phyloP scores from a whole-genome alignment of 257 asterid species.

The Solanum virginianum region DNA sequence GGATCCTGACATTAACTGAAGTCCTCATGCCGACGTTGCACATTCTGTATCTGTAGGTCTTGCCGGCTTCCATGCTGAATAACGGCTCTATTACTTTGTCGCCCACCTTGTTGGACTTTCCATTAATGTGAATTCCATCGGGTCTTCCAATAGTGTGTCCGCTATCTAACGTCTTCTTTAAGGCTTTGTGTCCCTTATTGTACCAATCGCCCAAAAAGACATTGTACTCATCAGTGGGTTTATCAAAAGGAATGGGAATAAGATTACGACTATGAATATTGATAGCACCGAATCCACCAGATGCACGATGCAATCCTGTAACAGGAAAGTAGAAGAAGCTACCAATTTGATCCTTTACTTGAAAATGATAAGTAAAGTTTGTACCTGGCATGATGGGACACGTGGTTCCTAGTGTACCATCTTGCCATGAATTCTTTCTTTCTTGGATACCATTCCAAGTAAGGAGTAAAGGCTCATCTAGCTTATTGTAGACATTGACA shows the following conservation, averaged over 20 bases:
- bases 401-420: slow-evolving; percentile 40
- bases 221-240: slow-evolving; percentile 24
- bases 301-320: slow-evolving; percentile 27
- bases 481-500: slow-evolving; percentile 25
- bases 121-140: slow-evolving; percentile 35
- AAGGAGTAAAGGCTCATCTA: slow-evolving; percentile 42
- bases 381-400: slow-evolving; percentile 41
- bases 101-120: slow-evolving; percentile 17
- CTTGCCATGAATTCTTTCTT: slow-evolving; percentile 47
- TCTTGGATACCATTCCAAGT: slow-evolving; percentile 35
- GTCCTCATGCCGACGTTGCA: slow-evolving; percentile 39
- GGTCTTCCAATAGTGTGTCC: slow-evolving; percentile 35
- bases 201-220: slow-evolving; percentile 45
- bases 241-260: slow-evolving; percentile 36
- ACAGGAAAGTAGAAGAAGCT: slow-evolving; percentile 36
- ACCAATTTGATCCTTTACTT: slow-evolving; percentile 53
- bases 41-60: slow-evolving; percentile 34
- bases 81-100: slow-evolving; percentile 15
- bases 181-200: slow-evolving; percentile 34
- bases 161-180: slow-evolving; percentile 16
- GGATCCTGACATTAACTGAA: slow-evolving; percentile 34
- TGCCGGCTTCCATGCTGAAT: slow-evolving; percentile 30
- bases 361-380: slow-evolving; percentile 33
- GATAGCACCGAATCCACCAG: slow-evolving; percentile 35
- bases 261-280: slow-evolving; percentile 33